phyloP scores from a whole-genome alignment of 768 basidiomycete genomes.

The Phlebiopsis gigantea region DNA sequence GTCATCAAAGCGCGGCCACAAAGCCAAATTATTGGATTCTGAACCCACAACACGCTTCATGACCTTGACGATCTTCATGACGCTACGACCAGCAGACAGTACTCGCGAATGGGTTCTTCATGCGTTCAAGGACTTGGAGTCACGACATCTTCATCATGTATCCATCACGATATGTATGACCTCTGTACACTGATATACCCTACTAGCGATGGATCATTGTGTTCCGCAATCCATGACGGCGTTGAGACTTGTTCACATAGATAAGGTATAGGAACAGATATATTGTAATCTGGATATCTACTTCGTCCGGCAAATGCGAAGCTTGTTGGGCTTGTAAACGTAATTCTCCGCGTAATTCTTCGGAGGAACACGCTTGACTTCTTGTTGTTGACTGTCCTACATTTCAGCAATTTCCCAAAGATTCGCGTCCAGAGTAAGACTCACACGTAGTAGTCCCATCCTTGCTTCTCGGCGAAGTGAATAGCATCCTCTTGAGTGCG shows the following conservation, averaged over 20 bases:
- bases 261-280: not conserved
- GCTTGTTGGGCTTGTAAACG: constrained; percentile 70
- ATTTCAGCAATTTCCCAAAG: constrained; percentile 13
- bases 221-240: not conserved
- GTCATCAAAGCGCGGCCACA: constrained; percentile 54
- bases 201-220: not conserved
- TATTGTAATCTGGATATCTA: constrained; percentile 37
- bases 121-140: not conserved
- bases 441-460: constrained; percentile 91
- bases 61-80: constrained; percentile 1
- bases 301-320: constrained; percentile 88
- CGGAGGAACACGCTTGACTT: constrained; percentile 65
- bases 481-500: constrained; percentile 84
- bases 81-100: not conserved
- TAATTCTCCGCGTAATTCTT: constrained; percentile 94
- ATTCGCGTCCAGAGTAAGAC: constrained; percentile 25
- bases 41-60: constrained; percentile 11
- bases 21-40: constrained; percentile 56
- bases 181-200: not conserved
- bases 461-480: constrained; percentile 96
- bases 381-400: constrained; percentile 39
- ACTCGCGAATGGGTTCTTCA: not conserved
- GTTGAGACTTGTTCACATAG: not conserved
- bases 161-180: not conserved
- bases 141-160: constrained; percentile 2